These are phyloP conservation scores for Tillandsia fasciculata DNA, from an alignment of 176 grass and related monocot species.

Conservation along the genomic window DNA sequence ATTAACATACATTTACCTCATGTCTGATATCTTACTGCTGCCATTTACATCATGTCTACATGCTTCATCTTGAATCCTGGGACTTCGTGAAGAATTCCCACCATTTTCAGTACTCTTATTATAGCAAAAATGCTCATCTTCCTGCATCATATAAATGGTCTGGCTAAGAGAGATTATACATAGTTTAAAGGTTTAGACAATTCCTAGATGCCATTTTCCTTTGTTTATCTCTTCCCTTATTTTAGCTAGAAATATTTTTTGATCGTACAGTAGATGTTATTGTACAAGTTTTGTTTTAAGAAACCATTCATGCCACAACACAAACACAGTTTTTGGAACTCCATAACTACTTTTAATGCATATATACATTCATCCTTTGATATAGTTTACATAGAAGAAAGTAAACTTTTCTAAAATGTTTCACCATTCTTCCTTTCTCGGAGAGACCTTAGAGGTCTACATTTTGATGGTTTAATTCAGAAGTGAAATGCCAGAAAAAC, in stretches of 20 bases:
- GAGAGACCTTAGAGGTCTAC: too few relatives aligned
- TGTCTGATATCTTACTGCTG: slow-evolving; percentile 19
- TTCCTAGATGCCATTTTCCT: background rate
- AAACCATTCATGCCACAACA: too few relatives aligned
- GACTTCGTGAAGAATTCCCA: background rate
- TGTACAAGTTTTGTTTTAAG: background rate
- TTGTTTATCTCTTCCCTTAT: background rate
- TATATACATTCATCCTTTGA: too few relatives aligned
- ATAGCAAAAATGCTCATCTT: slow-evolving; percentile 23
- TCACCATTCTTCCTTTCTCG: too few relatives aligned
- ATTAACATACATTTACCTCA: slow-evolving; percentile 22
- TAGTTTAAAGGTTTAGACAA: background rate
- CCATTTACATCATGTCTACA: slow-evolving; percentile 14
- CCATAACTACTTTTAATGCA: too few relatives aligned
- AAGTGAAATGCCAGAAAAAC: background rate
- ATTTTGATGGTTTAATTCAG: background rate
- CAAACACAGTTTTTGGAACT: too few relatives aligned
- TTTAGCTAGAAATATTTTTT: background rate
- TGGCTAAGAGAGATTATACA: slow-evolving; percentile 18
- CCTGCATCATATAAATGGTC: slow-evolving; percentile 35
- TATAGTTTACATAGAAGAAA: background rate
- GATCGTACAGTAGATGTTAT: background rate
- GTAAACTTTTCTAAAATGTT: background rate
- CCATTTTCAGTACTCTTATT: background rate
- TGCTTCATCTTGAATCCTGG: slow-evolving; percentile 1